Base-by-base conservation (phyloP, 2,329 filamentous ascomycete genomes). In the Colletotrichum lindemuthianum region DNA sequence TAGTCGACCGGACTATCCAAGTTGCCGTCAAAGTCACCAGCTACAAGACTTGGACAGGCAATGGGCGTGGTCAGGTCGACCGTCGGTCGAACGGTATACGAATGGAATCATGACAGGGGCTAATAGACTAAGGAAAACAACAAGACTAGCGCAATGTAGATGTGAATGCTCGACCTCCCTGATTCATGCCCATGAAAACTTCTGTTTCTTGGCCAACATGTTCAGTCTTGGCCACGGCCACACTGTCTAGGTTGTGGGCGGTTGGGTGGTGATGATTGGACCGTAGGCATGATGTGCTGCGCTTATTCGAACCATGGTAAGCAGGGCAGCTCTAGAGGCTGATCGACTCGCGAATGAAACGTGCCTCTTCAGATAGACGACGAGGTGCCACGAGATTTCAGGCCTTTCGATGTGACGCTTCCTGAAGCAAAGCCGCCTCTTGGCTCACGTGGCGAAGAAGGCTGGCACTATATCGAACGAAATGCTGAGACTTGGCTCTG, bases 151-250 rank as follows among this genome's bases (percentile, higher is more conserved):
- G 37, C 39, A 33, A 36, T 52, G 45, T 56, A 9, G 12, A 47
- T 63, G 24, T 44, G 1, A 24, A 24, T 24, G 8, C 34, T 48
- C 37, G 41, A 48, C 51, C 63, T 52, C 48, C 58, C 63, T 34
- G 47, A 57, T 63, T 48, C 51, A 65, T 63, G 51, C 43, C 51
- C 48, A 51, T 57, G 58, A 65, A 65, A 65, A 63, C 63, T 48
- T 52, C 47, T 39, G 63, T 63, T 10, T 58, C 58, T 63, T 65
- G 52, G 58, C 51, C 52, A 40, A 52, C 45, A 63, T 32, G n/a
- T 44, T 56, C 45, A 8, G 37, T 55, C 61, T 65, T 60, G 61
- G 61, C 61, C 39, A 34, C 16, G 24, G 24, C 24, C 4, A 34
- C 13, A 16, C 34, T 32, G 39, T 44, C 36, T 50, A 9, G 5